Evolutionary conservation across 1,284 basidiomycete species (phyloP).

Genomic region (Pseudozyma hubeiensis): DNA sequence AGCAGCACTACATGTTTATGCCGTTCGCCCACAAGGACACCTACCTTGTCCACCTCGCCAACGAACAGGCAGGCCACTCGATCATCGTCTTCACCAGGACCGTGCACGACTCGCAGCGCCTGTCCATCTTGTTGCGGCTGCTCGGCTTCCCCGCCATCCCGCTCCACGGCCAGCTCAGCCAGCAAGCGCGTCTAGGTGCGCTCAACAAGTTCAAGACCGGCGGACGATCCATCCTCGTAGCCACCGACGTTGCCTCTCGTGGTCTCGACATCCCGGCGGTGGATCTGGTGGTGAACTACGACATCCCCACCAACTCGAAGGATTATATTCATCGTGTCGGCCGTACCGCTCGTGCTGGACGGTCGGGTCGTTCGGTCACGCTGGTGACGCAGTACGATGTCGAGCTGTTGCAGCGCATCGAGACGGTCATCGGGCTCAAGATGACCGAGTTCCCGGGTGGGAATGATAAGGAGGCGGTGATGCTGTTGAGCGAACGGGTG

Average conservation of each 20-base stretch:
- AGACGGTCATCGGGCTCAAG: conserved; percentile 84
- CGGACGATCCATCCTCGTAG: conserved; percentile 88
- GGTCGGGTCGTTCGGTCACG: conserved; percentile 94
- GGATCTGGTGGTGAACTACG: conserved; percentile 97
- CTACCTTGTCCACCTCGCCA: conserved; percentile 88
- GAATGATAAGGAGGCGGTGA: conserved; percentile 89
- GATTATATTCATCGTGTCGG: conserved; percentile 99
- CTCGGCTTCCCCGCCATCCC: conserved; percentile 96
- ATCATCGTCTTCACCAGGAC: conserved; percentile 97
- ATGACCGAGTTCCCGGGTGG: conserved; percentile 83
- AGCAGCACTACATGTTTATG: conserved; percentile 96
- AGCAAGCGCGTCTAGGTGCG: conserved; percentile 93
- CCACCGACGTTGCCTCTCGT: conserved; percentile 92
- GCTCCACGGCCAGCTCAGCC: conserved; percentile 92
- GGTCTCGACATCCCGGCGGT: conserved; percentile 97
- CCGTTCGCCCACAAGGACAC: conserved; percentile 93
- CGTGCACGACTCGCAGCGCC: conserved; percentile 89
- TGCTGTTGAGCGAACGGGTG: conserved; percentile 87
- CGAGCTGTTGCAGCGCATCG: conserved; percentile 91
- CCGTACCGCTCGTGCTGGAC: conserved; percentile 93
- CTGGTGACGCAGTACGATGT: conserved; percentile 99
- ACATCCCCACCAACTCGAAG: conserved; percentile 97
- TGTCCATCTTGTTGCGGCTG: conserved; percentile 88
- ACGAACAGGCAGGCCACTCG: conserved; percentile 88
- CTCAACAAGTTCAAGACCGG: conserved; percentile 96